phyloP scores from a whole-genome alignment of 768 basidiomycete species.

The Lactarius psammicola region DNA sequence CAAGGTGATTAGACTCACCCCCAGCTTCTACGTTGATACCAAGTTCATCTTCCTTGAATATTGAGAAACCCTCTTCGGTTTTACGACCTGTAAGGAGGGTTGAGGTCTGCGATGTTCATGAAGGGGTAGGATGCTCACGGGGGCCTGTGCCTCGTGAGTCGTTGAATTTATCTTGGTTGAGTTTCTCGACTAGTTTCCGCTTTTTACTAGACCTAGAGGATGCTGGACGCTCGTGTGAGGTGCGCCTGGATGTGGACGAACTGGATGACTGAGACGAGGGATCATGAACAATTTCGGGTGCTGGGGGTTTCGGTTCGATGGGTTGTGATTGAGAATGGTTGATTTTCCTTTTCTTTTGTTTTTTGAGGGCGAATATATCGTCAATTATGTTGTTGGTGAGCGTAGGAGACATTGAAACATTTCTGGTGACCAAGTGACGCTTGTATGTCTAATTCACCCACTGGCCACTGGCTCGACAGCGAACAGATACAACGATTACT shows the following conservation, averaged over 20 bases:
- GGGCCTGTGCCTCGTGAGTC: slow-evolving; percentile 74
- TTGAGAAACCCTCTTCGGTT: slow-evolving; percentile 76
- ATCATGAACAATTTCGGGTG: slow-evolving; percentile 64
- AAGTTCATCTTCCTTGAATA: slow-evolving; percentile 84
- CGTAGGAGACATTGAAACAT: background rate
- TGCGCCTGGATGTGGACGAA: slow-evolving; percentile 37
- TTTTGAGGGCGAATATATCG: slow-evolving; percentile 63
- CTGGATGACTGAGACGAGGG: slow-evolving; percentile 45
- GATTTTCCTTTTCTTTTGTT: slow-evolving; percentile 50
- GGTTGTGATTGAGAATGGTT: slow-evolving; percentile 35
- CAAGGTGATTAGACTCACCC: slow-evolving; percentile 47
- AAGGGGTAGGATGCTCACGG: slow-evolving; percentile 46
- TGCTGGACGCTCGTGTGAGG: slow-evolving; percentile 17
- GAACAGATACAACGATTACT: slow-evolving; percentile 27
- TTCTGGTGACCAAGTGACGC: background rate
- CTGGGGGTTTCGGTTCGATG: slow-evolving; percentile 31
- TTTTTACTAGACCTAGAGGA: slow-evolving; percentile 26
- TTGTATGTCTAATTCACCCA: slow-evolving; percentile 21
- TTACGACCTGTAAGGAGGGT: slow-evolving; percentile 52
- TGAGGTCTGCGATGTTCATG: slow-evolving; percentile 9
- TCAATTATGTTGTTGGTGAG: slow-evolving; percentile 50
- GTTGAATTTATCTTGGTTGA: slow-evolving; percentile 53
- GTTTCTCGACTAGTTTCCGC: slow-evolving; percentile 31
- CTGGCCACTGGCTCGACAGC: slow-evolving; percentile 22
- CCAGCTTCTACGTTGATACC: slow-evolving; percentile 67